Base-by-base conservation (phyloP, 1,139 yeast genomes). In the Kodamaea alishanica region DNA sequence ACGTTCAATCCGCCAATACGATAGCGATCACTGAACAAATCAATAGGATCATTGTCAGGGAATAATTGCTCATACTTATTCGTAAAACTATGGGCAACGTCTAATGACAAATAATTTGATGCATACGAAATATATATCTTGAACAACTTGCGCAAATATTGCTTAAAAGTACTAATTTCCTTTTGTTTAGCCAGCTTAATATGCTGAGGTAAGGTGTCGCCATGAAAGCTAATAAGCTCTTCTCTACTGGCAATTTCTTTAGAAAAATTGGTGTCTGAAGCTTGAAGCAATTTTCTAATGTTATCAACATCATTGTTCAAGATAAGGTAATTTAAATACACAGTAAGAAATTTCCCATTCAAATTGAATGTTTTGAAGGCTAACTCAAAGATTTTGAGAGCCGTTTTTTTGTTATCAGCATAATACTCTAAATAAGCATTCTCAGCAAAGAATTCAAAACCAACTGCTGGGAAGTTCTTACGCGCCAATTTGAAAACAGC, bases 401-500 rank as follows among this genome's bases (percentile, higher is more conserved):
- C 92, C 30, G 85, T 80, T 39, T 79, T 82, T 37, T 75, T 69
- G 46, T 84, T 73, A 42, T 75, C 75, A 32, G 83, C 76, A 52
- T 81, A 81, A 52, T 79, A 81, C 56, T 92, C 98, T 69, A 90
- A 72, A 55, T 80, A 70, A 0, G 97, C 95, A 51, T 87, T 84
- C 39, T 87, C 94, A 24, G 83, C 81, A 58, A 76, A 92, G 26
- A 92, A 75, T 48, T 86, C 88, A 64, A 80, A 79, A 0, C 95
- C 84, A 33, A 85, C 63, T 8, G 67, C 61, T 25, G 70, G 67
- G 48, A 74, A 72, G 43, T 56, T 61, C 49, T 76, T 73, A 41
- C 78, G 63, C 29, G 81, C 80, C 46, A 71, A 75, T 39, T 84
- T 74, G 54, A 84, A 84, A 2, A 83, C 67, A 32, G 73, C 65